Conservation (phyloP, 2,329 filamentous ascomycete species). For the Colletotrichum higginsianum region DNA sequence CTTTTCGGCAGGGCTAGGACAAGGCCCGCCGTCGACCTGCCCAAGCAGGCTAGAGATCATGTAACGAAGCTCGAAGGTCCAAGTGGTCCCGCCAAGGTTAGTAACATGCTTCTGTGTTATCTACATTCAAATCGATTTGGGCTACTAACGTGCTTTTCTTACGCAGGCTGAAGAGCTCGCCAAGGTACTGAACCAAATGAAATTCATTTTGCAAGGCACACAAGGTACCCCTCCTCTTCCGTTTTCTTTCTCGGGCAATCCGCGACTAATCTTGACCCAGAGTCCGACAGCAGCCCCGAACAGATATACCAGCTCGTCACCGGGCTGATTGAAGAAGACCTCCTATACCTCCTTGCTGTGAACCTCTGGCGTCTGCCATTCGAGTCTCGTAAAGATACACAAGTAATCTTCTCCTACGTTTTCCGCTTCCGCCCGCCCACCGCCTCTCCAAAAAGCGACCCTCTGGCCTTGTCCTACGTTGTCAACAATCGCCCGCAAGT, state of each 20-base stretch:
- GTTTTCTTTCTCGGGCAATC: not conserved
- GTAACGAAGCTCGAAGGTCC: conserved; percentile 67
- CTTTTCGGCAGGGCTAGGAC: conserved; percentile 68
- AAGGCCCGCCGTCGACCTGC: conserved; percentile 67
- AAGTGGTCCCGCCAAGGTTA: conserved; percentile 64
- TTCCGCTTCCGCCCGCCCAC: conserved; percentile 87
- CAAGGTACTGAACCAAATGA: conserved; percentile 91
- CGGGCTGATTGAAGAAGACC: conserved; percentile 88
- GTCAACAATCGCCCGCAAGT: conserved; percentile 89
- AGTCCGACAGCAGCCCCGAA: conserved; percentile 88
- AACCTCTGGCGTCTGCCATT: conserved; percentile 91
- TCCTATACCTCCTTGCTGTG: conserved; percentile 86
- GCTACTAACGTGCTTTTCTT: conserved; percentile 44
- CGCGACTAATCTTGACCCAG: conserved; percentile 60
- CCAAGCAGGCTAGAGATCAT: conserved; percentile 70
- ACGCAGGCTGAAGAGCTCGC: conserved; percentile 87
- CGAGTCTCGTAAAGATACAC: conserved; percentile 95
- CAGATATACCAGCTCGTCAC: conserved; percentile 90
- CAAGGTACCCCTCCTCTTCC: conserved; percentile 71
- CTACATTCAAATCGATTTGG: conserved; percentile 35
- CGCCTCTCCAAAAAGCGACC: conserved; percentile 78
- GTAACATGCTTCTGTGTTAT: conserved; percentile 19
- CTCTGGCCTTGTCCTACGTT: conserved; percentile 89
- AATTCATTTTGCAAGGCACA: conserved; percentile 92
- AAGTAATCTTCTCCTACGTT: conserved; percentile 95